phyloP scores from a whole-genome alignment of 257 asterid genomes.

The Haberlea rhodopensis region DNA sequence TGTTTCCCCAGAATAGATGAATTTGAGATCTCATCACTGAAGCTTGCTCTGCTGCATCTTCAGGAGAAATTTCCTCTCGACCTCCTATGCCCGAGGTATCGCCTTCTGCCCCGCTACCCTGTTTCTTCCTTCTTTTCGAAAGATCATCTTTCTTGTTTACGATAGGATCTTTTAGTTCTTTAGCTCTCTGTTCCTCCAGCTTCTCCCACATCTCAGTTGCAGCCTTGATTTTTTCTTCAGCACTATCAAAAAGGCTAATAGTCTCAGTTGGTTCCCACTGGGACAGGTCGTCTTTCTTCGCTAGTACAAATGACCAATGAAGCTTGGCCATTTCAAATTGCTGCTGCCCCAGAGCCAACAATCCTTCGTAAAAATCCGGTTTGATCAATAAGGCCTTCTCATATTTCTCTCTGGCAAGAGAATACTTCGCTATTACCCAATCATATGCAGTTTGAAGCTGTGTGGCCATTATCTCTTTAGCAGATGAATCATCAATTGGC shows the following conservation, averaged over 20 bases:
- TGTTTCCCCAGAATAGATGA: conserved; percentile 90
- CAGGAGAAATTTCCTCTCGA: conserved; percentile 54
- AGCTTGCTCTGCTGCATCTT: conserved; percentile 81
- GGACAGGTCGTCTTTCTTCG: conserved; percentile 72
- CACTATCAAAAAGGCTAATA: conserved; percentile 65
- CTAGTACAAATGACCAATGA: conserved; percentile 81
- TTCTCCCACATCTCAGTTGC: conserved; percentile 97
- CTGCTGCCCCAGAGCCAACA: no score
- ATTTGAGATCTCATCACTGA: conserved; percentile 90
- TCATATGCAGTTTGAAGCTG: no score
- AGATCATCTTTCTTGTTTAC: conserved; percentile 64
- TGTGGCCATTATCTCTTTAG: conserved; percentile 55
- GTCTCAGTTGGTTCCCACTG: conserved; percentile 88
- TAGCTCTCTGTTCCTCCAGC: conserved; percentile 77
- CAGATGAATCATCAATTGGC: conserved; percentile 79
- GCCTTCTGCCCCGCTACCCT: conserved; percentile 46
- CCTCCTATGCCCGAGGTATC: conserved; percentile 37
- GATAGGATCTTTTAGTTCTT: no score
- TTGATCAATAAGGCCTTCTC: conserved; percentile 75
- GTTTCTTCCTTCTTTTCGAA: conserved; percentile 59
- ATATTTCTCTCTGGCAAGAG: conserved; percentile 73
- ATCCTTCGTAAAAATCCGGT: no score
- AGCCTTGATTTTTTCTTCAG: conserved; percentile 78
- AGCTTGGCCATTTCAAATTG: conserved; percentile 98
- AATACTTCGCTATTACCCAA: conserved; percentile 78